Percentiles rank a stretch among this genome's conserved stretches.
Evolutionary conservation across 202 grass and related monocot genomes (phyloP).

Genomic region (Miscanthus sacchariflorus): DNA sequence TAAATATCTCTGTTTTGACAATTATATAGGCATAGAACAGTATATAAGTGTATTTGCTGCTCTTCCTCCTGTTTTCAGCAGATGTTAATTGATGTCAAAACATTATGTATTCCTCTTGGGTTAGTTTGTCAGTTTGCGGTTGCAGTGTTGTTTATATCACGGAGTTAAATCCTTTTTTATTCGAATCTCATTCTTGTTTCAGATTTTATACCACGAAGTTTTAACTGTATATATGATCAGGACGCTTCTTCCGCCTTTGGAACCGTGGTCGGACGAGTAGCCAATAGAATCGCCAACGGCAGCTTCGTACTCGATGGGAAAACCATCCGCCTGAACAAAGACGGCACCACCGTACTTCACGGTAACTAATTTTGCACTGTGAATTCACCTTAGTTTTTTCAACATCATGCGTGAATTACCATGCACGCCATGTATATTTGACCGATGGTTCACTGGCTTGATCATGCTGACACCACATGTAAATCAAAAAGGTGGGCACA

Average conservation of each 20-base stretch:
- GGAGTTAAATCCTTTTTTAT: no score
- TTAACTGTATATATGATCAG: neutral
- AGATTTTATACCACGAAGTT: no score
- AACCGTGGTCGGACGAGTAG: slow-evolving; percentile 66
- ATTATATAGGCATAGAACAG: neutral
- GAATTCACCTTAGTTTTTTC: neutral
- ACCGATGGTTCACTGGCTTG: neutral
- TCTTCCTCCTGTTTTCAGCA: neutral
- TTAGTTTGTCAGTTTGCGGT: no score
- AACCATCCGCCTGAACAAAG: slow-evolving; percentile 45
- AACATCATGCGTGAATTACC: neutral
- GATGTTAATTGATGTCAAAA: no score
- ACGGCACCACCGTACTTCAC: slow-evolving; percentile 72
- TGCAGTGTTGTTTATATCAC: no score
- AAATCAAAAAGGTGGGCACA: slow-evolving; percentile 56
- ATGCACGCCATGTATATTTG: neutral
- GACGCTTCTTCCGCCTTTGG: slow-evolving; percentile 2
- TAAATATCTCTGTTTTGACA: slow-evolving; percentile 17
- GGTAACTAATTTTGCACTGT: slow-evolving; percentile 32
- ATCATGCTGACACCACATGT: neutral
- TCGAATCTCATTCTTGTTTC: neutral
- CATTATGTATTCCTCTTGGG: no score
- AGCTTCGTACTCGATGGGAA: slow-evolving; percentile 58
- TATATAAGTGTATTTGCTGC: neutral
- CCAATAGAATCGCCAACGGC: slow-evolving; percentile 65